Percentiles rank a stretch among this genome's conserved stretches.
These are phyloP conservation scores for Pneumocystis oryctolagi DNA, from an alignment of 1,139 yeast species.

Conservation along the genomic window DNA sequence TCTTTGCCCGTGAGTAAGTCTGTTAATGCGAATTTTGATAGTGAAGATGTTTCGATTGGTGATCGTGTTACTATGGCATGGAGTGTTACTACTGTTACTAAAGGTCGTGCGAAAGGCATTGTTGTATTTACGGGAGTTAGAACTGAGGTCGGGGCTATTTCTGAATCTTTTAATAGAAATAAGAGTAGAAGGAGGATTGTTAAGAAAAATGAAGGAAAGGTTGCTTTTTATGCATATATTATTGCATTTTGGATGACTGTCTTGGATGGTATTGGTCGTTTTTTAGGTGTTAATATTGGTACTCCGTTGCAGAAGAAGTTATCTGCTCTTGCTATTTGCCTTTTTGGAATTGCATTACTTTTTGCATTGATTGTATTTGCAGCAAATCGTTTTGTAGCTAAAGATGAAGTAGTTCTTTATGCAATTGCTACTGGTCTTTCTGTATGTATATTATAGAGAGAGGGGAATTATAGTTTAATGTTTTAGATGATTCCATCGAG, in stretches of 20 bases:
- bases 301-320: slow-evolving; percentile 59
- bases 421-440: slow-evolving; percentile 58
- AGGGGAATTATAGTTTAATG: neutral
- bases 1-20: slow-evolving; percentile 59
- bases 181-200: slow-evolving; percentile 6
- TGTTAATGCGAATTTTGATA: slow-evolving; percentile 30
- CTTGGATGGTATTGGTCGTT: slow-evolving; percentile 10
- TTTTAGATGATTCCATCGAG: slow-evolving; percentile 60
- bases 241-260: slow-evolving; percentile 8
- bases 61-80: slow-evolving; percentile 63
- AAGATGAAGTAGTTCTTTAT: slow-evolving; percentile 59
- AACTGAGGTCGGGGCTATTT: slow-evolving; percentile 69
- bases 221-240: slow-evolving; percentile 9
- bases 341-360: slow-evolving; percentile 57
- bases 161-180: slow-evolving; percentile 31
- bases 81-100: slow-evolving; percentile 55
- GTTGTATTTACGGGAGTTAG: slow-evolving; percentile 48
- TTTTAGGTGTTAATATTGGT: slow-evolving; percentile 31
- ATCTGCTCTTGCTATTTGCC: slow-evolving; percentile 52
- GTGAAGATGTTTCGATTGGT: slow-evolving; percentile 46
- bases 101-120: slow-evolving; percentile 64
- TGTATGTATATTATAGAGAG: neutral
- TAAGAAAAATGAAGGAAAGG: slow-evolving; percentile 5
- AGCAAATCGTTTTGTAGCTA: slow-evolving; percentile 52
- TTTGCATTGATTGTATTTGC: slow-evolving; percentile 73